A percentile compares a stretch with the other conserved stretches of the same genome.
Conservation (phyloP, 1,139 yeast genomes). For the Candida mesenterica region DNA sequence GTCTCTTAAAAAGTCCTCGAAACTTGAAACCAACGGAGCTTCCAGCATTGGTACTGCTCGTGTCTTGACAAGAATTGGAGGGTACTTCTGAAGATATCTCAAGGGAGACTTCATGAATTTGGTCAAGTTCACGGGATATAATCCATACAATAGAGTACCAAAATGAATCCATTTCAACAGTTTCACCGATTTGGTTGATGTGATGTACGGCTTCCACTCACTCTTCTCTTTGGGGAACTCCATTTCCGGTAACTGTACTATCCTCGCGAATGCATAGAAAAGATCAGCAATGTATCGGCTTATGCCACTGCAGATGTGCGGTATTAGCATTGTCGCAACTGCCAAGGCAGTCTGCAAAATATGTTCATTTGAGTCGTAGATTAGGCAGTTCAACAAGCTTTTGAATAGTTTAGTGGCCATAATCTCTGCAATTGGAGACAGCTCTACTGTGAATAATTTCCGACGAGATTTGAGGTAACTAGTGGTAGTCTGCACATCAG, state of each 20-base stretch:
- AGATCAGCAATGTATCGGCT: slow-evolving; percentile 40
- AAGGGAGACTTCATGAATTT: slow-evolving; percentile 44
- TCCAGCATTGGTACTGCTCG: neutral
- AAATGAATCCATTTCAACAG: slow-evolving; percentile 15
- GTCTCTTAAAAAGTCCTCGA: slow-evolving; percentile 1
- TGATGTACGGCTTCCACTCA: neutral
- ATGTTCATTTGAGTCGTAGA: slow-evolving; percentile 45
- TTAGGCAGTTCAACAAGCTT: slow-evolving; percentile 41
- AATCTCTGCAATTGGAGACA: slow-evolving; percentile 28
- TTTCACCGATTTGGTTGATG: neutral
- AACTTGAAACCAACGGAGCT: neutral
- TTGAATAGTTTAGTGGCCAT: slow-evolving; percentile 36
- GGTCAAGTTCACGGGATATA: slow-evolving; percentile 55
- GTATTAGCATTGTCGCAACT: slow-evolving; percentile 52
- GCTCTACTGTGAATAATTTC: too few species aligned
- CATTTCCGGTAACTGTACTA: slow-evolving; percentile 15
- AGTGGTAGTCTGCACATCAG: too few species aligned
- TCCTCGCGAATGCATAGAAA: slow-evolving; percentile 45
- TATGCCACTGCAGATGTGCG: slow-evolving; percentile 45
- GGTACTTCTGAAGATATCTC: slow-evolving; percentile 16
- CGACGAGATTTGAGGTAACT: too few species aligned
- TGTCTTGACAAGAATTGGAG: neutral
- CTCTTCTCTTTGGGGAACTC: neutral
- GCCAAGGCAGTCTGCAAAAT: slow-evolving; percentile 43
- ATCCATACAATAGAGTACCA: slow-evolving; percentile 53